Conservation (phyloP, 805 yeast genomes). For the Metschnikowia drakensbergensis region DNA sequence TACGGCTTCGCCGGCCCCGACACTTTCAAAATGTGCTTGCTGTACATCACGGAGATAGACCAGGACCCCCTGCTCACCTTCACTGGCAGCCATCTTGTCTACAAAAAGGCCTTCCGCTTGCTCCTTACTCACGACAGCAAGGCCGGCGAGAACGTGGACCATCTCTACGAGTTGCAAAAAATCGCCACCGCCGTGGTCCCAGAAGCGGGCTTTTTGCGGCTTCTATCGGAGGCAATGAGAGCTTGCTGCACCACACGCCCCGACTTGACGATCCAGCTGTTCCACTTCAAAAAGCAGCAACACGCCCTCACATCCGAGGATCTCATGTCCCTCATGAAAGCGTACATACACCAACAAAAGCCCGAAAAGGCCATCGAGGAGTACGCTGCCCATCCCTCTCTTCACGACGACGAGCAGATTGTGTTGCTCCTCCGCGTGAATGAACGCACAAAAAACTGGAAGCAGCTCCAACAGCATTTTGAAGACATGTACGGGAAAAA, state of each 20-base stretch:
- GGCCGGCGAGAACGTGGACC: background rate
- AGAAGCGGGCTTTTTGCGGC: background rate
- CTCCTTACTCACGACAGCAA: constrained; percentile 3
- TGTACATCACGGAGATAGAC: constrained; percentile 13
- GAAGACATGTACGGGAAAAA: constrained; percentile 54
- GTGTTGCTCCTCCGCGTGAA: constrained; percentile 46
- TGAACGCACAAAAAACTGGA: constrained; percentile 49
- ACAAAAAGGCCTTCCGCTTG: constrained; percentile 19
- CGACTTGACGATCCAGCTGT: background rate
- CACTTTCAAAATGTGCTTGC: constrained; percentile 16
- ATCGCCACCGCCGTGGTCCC: background rate
- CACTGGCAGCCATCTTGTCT: constrained; percentile 10
- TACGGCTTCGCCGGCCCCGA: constrained; percentile 9
- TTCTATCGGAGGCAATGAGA: constrained; percentile 1
- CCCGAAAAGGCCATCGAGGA: constrained; percentile 21
- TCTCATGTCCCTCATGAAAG: constrained; percentile 30
- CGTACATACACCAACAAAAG: constrained; percentile 21
- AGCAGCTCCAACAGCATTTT: constrained; percentile 50
- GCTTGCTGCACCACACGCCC: background rate
- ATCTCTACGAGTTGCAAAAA: background rate
- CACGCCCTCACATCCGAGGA: constrained; percentile 17
- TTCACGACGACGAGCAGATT: constrained; percentile 47
- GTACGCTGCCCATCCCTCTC: constrained; percentile 33
- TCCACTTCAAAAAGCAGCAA: background rate
- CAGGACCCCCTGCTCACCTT: constrained; percentile 23